Conservation (phyloP, 2,329 filamentous ascomycete species). For the Rachicladosporium sp. region DNA sequence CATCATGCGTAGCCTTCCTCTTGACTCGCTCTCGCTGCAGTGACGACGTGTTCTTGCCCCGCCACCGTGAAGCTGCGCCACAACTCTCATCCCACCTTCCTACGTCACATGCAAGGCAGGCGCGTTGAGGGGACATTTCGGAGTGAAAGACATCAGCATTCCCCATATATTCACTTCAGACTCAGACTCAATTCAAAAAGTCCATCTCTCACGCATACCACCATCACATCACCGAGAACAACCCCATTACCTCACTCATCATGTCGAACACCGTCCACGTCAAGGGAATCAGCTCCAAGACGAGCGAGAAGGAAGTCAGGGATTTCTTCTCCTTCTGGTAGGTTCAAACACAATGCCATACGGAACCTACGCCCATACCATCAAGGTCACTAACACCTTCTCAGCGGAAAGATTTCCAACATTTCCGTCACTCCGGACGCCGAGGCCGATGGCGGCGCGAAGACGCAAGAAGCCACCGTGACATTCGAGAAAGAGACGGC, state of each 20-base stretch:
- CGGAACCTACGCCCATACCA: neutral
- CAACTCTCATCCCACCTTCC: too few relatives aligned
- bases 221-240: too few relatives aligned
- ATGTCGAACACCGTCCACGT: constrained; percentile 66
- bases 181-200: too few relatives aligned
- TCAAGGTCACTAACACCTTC: constrained; percentile 1
- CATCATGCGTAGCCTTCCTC: too few relatives aligned
- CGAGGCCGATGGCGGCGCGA: constrained; percentile 32
- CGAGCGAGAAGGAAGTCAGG: constrained; percentile 78
- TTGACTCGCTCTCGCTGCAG: too few relatives aligned
- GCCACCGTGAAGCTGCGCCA: too few relatives aligned
- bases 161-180: too few relatives aligned
- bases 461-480: constrained; percentile 71
- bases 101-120: too few relatives aligned
- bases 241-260: constrained; percentile 7
- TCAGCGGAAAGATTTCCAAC: constrained; percentile 78
- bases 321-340: constrained; percentile 98
- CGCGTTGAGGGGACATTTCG: too few relatives aligned
- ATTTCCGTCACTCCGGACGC: constrained; percentile 58
- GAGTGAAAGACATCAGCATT: too few relatives aligned
- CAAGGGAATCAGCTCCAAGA: constrained; percentile 72
- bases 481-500: constrained; percentile 95
- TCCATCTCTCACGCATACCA: too few relatives aligned
- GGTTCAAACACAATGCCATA: constrained; percentile 17
- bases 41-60: too few relatives aligned